Percentiles rank a stretch among this genome's conserved stretches.
phyloP scores from a whole-genome alignment of 352 stramenopile species.

The Phytophthora meadii region DNA sequence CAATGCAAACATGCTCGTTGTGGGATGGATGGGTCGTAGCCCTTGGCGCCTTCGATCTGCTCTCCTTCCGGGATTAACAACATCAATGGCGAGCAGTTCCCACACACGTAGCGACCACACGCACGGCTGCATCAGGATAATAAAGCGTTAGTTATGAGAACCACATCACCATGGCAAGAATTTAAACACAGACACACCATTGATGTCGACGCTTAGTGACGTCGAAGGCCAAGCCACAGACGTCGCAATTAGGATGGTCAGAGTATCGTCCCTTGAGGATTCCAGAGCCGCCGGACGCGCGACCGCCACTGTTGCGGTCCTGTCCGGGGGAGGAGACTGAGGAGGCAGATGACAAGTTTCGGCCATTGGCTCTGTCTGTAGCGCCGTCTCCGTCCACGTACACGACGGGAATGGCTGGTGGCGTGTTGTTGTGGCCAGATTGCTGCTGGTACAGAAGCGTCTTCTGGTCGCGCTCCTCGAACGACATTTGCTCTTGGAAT shows the following conservation, averaged over 20 bases:
- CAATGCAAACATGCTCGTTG: conserved; percentile 70
- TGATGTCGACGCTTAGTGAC: conserved; percentile 69
- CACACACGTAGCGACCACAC: conserved; percentile 63
- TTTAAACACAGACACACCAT: conserved; percentile 39
- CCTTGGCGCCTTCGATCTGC: conserved; percentile 54
- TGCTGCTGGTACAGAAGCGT: conserved; percentile 32
- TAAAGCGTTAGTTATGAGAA: not conserved
- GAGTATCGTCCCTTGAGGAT: conserved; percentile 57
- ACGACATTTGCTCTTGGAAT: conserved; percentile 35
- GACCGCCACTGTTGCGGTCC: conserved; percentile 5
- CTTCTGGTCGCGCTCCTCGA: conserved; percentile 41
- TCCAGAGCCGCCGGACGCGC: conserved; percentile 26
- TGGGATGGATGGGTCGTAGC: conserved; percentile 61
- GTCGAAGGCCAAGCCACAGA: conserved; percentile 68
- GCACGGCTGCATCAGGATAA: conserved; percentile 41
- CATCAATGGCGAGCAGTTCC: conserved; percentile 61
- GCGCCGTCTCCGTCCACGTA: conserved; percentile 32
- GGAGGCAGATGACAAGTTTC: conserved; percentile 21
- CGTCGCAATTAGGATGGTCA: conserved; percentile 72
- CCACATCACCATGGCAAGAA: conserved; percentile 10
- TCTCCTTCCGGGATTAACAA: conserved; percentile 62
- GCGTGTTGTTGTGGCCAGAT: conserved; percentile 5
- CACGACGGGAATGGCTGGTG: conserved; percentile 34
- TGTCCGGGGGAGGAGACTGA: conserved; percentile 16
- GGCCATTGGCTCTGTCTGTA: conserved; percentile 7